Conservation (phyloP, 2,329 filamentous ascomycete genomes). For the Colletotrichum viniferum region DNA sequence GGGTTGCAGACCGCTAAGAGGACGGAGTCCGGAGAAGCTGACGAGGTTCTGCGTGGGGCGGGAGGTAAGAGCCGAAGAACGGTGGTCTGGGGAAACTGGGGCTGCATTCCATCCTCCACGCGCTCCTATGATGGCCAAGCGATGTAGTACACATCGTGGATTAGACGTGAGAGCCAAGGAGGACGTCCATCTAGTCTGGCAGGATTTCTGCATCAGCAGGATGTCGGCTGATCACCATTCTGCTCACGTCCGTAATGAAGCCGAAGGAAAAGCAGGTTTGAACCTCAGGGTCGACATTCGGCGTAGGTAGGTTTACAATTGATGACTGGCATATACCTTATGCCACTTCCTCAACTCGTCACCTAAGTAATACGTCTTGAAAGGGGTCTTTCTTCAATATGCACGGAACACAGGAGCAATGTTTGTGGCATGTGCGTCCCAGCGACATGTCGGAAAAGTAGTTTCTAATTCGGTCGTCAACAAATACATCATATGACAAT, state of each 20-base stretch:
- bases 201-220: neutral
- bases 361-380: neutral
- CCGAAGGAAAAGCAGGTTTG: neutral
- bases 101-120: neutral
- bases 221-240: neutral
- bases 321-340: neutral
- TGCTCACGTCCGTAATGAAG: neutral
- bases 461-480: accelerated
- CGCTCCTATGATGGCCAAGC: neutral
- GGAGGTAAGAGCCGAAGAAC: neutral
- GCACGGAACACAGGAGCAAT: neutral
- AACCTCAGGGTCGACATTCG: neutral
- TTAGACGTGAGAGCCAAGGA: neutral
- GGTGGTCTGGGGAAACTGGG: neutral
- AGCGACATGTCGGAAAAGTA: accelerated
- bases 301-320: neutral
- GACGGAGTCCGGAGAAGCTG: neutral
- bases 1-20: neutral
- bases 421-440: accelerated
- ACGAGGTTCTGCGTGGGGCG: neutral
- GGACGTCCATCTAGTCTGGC: neutral
- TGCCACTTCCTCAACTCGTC: neutral
- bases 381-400: neutral
- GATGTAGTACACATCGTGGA: neutral
- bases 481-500: neutral